phyloP scores from a whole-genome alignment of 805 yeast genomes.

The Maudiozyma turicensis region DNA sequence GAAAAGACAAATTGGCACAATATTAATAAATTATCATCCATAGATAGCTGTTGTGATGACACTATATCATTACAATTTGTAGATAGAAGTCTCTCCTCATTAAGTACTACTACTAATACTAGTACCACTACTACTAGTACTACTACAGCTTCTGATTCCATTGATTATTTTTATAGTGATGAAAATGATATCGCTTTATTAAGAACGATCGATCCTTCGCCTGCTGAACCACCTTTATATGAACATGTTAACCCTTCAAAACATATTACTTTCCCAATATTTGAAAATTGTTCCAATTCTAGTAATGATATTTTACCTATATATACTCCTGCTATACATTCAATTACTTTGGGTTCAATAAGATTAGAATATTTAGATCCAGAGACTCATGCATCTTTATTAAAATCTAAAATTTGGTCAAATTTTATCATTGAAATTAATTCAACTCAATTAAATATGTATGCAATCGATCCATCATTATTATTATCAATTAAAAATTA shows the following conservation, averaged over 20 bases:
- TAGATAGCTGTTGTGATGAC: not conserved
- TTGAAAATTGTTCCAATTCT: conserved; percentile 14
- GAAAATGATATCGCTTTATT: conserved; percentile 9
- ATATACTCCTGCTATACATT: conserved; percentile 58
- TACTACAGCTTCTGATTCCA: not conserved
- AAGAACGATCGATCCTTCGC: conserved; percentile 31
- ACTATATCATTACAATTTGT: not conserved
- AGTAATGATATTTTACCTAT: conserved; percentile 51
- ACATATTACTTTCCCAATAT: conserved; percentile 27
- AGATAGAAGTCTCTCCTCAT: not conserved
- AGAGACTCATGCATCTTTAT: conserved; percentile 44
- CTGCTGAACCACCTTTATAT: conserved; percentile 29
- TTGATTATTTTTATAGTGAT: not conserved
- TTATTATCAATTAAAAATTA: conserved; percentile 24
- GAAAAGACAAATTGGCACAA: not conserved
- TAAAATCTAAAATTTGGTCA: conserved; percentile 58
- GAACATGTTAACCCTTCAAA: conserved; percentile 17
- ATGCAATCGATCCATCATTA: conserved; percentile 33
- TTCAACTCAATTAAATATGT: conserved; percentile 76
- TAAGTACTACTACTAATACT: not conserved
- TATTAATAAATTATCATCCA: not conserved
- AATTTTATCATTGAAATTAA: conserved; percentile 61
- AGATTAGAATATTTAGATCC: conserved; percentile 75
- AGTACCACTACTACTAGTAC: not conserved
- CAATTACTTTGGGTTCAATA: conserved; percentile 46